A percentile compares a stretch with the other conserved stretches of the same genome.
Conservation (phyloP, 2,329 filamentous ascomycete genomes). For the Phialophora expanda region DNA sequence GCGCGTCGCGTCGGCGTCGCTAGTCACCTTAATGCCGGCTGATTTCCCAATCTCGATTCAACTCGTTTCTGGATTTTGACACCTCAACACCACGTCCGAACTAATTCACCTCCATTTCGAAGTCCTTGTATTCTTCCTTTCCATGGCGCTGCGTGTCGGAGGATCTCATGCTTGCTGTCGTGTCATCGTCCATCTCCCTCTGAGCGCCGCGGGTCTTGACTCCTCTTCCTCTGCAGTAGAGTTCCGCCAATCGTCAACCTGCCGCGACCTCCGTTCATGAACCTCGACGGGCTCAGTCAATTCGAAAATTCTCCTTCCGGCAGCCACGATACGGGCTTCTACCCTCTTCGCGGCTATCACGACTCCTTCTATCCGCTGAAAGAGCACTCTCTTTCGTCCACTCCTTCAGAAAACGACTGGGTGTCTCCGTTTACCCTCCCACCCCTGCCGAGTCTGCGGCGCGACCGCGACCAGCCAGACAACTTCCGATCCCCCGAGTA, state of each 20-base stretch:
- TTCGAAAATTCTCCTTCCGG: constrained; percentile 25
- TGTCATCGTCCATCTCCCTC: constrained; percentile 10
- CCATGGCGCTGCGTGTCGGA: constrained; percentile 31
- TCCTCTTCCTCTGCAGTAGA: constrained; percentile 15
- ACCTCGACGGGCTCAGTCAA: constrained; percentile 32
- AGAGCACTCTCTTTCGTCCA: constrained; percentile 32
- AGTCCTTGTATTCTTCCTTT: constrained; percentile 18
- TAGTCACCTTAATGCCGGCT: constrained; percentile 19
- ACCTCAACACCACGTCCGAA: constrained; percentile 24
- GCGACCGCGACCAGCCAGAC: constrained; percentile 30
- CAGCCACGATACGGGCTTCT: constrained; percentile 5
- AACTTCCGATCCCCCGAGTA: constrained; percentile 33
- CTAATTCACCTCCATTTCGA: constrained; percentile 8
- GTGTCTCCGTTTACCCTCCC: constrained; percentile 38
- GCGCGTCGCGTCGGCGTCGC: constrained; percentile 28
- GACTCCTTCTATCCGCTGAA: constrained; percentile 14
- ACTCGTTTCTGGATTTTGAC: constrained; percentile 30
- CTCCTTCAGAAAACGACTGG: constrained; percentile 37
- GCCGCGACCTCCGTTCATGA: constrained; percentile 36
- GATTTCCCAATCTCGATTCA: constrained; percentile 32
- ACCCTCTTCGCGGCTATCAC: not conserved
- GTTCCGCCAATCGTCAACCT: constrained; percentile 19
- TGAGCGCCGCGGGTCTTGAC: constrained; percentile 18
- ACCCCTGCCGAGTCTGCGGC: constrained; percentile 36
- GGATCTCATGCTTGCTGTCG: constrained; percentile 1